A percentile compares a stretch with the other conserved stretches of the same genome.
phyloP scores from a whole-genome alignment of 179 eudicot genomes.

The Sideroxylon spinosum region DNA sequence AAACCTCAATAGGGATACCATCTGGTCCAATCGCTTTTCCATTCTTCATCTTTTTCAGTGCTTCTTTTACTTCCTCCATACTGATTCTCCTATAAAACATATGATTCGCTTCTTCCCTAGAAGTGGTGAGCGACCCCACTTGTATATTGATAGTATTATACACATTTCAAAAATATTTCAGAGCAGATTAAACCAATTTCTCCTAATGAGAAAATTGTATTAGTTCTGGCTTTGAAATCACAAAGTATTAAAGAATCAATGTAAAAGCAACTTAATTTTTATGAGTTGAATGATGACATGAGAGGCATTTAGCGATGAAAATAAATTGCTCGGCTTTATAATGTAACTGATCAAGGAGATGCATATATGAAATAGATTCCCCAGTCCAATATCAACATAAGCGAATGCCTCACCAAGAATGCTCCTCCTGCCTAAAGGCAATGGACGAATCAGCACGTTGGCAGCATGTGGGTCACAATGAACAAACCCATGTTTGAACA shows the following conservation, averaged over 20 bases:
- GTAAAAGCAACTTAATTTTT: not conserved
- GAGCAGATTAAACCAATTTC: not conserved
- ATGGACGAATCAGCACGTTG: conserved; percentile 80
- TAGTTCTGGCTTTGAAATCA: conserved; percentile 5
- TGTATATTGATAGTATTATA: not conserved
- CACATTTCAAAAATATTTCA: not conserved
- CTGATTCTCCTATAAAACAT: no score
- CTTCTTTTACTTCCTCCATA: no score
- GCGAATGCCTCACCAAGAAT: conserved; percentile 55
- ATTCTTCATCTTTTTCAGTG: no score
- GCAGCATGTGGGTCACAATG: conserved; percentile 99
- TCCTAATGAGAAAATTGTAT: not conserved
- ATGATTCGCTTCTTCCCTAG: no score
- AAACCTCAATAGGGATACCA: no score
- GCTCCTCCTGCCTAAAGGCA: conserved; percentile 57
- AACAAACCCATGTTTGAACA: conserved; percentile 96
- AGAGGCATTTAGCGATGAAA: not conserved
- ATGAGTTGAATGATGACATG: not conserved
- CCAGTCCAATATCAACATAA: conserved; percentile 5
- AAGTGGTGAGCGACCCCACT: no score
- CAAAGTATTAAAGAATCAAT: not conserved
- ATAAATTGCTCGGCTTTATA: not conserved
- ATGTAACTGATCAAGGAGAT: not conserved
- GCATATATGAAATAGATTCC: not conserved
- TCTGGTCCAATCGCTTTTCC: no score